phyloP scores from a whole-genome alignment of 495 filamentous ascomycete species.

The Platismatia glauca region DNA sequence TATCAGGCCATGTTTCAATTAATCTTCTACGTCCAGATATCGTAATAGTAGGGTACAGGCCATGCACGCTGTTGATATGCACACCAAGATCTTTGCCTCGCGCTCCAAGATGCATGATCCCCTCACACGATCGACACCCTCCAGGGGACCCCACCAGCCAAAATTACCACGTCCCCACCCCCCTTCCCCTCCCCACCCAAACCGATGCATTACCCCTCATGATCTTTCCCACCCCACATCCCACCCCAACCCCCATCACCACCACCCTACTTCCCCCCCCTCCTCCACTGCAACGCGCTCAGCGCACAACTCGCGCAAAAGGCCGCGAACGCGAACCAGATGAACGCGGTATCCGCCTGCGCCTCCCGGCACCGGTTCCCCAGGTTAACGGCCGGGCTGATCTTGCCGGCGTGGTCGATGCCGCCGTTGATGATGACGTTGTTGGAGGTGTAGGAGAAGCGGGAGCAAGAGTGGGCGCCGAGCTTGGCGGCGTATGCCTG shows the following conservation, averaged over 20 bases:
- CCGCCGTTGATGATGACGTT: conserved; percentile 57
- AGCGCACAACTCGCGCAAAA: conserved; percentile 47
- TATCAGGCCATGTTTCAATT: too few relatives aligned
- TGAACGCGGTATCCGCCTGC: conserved; percentile 58
- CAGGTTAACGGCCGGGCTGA: conserved; percentile 26
- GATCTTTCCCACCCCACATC: too few relatives aligned
- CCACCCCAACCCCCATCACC: too few relatives aligned
- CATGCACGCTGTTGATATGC: too few relatives aligned
- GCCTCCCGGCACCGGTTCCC: conserved; percentile 56
- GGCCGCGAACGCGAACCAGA: conserved; percentile 60
- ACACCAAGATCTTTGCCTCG: too few relatives aligned
- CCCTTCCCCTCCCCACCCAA: background rate
- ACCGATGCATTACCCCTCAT: too few relatives aligned
- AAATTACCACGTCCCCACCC: too few relatives aligned
- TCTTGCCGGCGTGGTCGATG: background rate
- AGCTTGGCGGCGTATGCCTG: conserved; percentile 19
- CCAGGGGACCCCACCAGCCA: too few relatives aligned
- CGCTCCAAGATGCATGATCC: too few relatives aligned
- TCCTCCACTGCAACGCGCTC: conserved; percentile 15
- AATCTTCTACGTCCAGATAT: too few relatives aligned
- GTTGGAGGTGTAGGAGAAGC: conserved; percentile 34
- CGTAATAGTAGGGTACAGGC: too few relatives aligned
- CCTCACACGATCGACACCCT: too few relatives aligned
- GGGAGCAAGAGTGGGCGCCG: conserved; percentile 17
- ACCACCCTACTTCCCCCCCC: conserved; percentile 9